Evolutionary conservation across 345 rosid genomes (phyloP).

Genomic region (Brassica rapa): DNA sequence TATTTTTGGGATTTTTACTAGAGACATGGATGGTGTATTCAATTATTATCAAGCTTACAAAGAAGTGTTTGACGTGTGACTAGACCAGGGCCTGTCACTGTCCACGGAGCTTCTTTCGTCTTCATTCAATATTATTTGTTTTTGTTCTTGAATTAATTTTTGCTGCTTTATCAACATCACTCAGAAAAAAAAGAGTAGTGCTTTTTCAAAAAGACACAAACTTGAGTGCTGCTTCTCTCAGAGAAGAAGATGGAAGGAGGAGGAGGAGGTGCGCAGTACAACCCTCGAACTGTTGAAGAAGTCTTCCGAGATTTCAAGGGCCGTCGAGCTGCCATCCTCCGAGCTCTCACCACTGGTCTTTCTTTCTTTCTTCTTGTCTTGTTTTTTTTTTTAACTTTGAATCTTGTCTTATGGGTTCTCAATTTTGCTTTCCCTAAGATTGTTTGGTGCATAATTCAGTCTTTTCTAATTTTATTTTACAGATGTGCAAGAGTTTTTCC

Average conservation of each 20-base stretch:
- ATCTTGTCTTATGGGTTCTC: background rate
- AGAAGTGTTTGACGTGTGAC: background rate
- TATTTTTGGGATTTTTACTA: background rate
- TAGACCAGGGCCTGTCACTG: conserved; percentile 9
- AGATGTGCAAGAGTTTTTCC: conserved; percentile 70
- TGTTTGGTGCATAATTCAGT: background rate
- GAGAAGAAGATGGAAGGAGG: conserved; percentile 35
- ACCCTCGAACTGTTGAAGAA: conserved; percentile 73
- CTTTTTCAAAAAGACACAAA: background rate
- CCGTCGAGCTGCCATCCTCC: conserved; percentile 73
- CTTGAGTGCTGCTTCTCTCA: background rate
- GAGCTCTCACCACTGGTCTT: conserved; percentile 70
- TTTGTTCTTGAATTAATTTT: background rate
- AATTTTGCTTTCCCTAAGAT: background rate
- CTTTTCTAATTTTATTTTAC: conserved; percentile 28
- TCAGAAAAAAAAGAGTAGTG: background rate
- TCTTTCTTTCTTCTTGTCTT: background rate
- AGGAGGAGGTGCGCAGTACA: conserved; percentile 53
- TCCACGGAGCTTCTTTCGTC: conserved; percentile 21
- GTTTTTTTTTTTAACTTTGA: background rate
- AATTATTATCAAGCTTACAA: background rate
- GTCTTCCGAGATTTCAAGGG: conserved; percentile 75
- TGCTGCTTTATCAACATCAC: background rate
- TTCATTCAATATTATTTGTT: background rate
- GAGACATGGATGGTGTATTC: background rate